Percentiles rank a stretch among this genome's conserved stretches.
Evolutionary conservation across 805 yeast species (phyloP).

Genomic region (Cyberlindnera nakhonratchasimensis): DNA sequence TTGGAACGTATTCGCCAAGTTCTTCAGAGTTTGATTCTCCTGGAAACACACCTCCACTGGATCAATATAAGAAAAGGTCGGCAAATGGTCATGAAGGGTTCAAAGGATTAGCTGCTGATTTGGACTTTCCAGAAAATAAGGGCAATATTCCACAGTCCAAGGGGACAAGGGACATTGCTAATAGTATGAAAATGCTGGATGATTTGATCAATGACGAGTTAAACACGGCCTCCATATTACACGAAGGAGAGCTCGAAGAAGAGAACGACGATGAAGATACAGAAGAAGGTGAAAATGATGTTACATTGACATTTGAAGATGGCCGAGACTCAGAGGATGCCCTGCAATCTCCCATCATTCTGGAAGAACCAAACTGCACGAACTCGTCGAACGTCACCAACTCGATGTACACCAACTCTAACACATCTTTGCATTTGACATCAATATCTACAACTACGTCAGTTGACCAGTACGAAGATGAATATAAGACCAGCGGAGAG

Average conservation of each 20-base stretch:
- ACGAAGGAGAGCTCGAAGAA: constrained; percentile 9
- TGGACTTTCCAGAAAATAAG: constrained; percentile 5
- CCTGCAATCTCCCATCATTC: constrained; percentile 22
- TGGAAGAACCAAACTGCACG: constrained; percentile 13
- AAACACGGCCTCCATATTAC: constrained; percentile 15
- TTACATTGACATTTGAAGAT: constrained; percentile 15
- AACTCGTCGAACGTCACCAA: constrained; percentile 22
- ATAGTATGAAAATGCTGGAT: constrained; percentile 35
- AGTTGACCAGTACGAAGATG: constrained; percentile 8
- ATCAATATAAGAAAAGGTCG: constrained; percentile 17
- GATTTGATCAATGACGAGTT: constrained; percentile 29
- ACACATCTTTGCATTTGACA: constrained; percentile 16
- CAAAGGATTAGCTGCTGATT: background rate
- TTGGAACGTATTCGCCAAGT: constrained; percentile 46
- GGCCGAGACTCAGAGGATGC: background rate
- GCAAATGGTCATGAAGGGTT: constrained; percentile 6
- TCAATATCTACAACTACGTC: constrained; percentile 18
- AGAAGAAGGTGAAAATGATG: constrained; percentile 12
- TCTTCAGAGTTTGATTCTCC: constrained; percentile 44
- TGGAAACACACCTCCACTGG: constrained; percentile 24
- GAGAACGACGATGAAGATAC: constrained; percentile 13
- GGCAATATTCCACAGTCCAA: constrained; percentile 38
- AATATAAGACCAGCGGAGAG: background rate
- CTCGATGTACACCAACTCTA: constrained; percentile 27
- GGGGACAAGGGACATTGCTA: constrained; percentile 39